Evolutionary conservation across 1,139 yeast species (phyloP), one percentile per base, ranked within the genome.

Genomic region (Yamadazyma siamensis): DNA sequence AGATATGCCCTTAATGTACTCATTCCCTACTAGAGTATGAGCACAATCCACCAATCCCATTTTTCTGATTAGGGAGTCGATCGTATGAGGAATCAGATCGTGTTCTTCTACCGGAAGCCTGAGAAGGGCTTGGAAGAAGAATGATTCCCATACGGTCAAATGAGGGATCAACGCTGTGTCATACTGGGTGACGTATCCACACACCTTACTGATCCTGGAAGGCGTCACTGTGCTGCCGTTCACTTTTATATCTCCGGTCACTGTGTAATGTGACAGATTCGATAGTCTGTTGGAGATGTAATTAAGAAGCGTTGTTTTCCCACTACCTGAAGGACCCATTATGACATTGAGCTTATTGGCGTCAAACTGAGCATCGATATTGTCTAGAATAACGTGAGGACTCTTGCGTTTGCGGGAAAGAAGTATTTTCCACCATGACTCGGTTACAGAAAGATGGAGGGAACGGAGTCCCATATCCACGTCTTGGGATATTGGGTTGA

Each of bases 311-410:
- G 94, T 80, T 0, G 94, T 80, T 49, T 86, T 86, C 3, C 95
- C 95, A 5, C 88, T 78, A 0, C 95, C 95, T 2, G 94, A 83
- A 0, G 95, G 95, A 0, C 95, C 95, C 82, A 86, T 77, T 21
- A 86, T 83, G 0, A 84, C 91, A 55, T 85, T 86, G n/a, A 86
- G 66, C 27, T 75, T 65, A 4, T 82, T 54, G 3, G 84, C 75
- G 23, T 63, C 56, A 52, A 86, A 85, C 5, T 49, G 47, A 0
- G 88, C 87, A 37, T 66, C 59, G 6, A 85, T 59, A 13, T 70
- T 59, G 23, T 71, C 53, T 29, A 84, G 56, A 23, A 58, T 44
- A 17, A 39, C 13, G 6, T 11, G 20, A 5, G 29, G 29, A 8
- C 9, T 10, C n/a, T n/a, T n/a, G n/a, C n/a, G n/a, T n/a, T n/a